These are phyloP conservation scores for Salvia sclarea DNA, from an alignment of 305 asterid genomes.

Conservation along the genomic window DNA sequence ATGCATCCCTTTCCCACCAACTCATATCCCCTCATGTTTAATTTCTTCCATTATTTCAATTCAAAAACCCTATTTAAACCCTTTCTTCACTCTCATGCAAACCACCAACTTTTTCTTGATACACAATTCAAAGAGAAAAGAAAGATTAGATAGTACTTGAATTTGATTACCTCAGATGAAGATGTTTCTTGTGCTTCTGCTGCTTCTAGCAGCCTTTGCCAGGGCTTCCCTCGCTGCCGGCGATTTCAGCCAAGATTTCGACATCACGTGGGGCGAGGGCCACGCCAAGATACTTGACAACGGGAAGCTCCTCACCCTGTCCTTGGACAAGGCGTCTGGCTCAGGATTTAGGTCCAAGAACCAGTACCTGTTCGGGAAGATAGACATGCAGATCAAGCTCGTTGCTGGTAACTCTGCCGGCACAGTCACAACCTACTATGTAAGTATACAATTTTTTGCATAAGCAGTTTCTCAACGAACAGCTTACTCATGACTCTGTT, in stretches of 20 bases:
- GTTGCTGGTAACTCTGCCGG: constrained; percentile 47
- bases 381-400: constrained; percentile 42
- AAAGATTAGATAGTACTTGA: constrained; percentile 2
- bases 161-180: constrained; percentile 18
- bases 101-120: neutral
- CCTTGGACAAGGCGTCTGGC: constrained; percentile 43
- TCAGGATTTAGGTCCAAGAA: constrained; percentile 43
- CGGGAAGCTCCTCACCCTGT: constrained; percentile 39
- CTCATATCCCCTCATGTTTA: neutral
- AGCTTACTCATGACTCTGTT: neutral
- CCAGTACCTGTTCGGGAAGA: constrained; percentile 40
- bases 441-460: constrained; percentile 8
- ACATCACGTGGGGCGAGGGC: constrained; percentile 42
- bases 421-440: constrained; percentile 43
- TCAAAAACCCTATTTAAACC: constrained; percentile 33
- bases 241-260: constrained; percentile 37
- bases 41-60: constrained; percentile 17
- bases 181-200: constrained; percentile 11
- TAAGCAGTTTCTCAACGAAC: neutral
- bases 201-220: constrained; percentile 21
- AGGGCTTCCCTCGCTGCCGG: constrained; percentile 24
- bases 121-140: neutral
- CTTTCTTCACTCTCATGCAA: constrained; percentile 19
- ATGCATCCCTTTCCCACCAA: constrained; percentile 36
- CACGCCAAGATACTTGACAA: constrained; percentile 34